A percentile compares a stretch with the other conserved stretches of the same genome.
Evolutionary conservation across 78 protist genomes (phyloP).

Genomic region (Chrysochromulina parva): DNA sequence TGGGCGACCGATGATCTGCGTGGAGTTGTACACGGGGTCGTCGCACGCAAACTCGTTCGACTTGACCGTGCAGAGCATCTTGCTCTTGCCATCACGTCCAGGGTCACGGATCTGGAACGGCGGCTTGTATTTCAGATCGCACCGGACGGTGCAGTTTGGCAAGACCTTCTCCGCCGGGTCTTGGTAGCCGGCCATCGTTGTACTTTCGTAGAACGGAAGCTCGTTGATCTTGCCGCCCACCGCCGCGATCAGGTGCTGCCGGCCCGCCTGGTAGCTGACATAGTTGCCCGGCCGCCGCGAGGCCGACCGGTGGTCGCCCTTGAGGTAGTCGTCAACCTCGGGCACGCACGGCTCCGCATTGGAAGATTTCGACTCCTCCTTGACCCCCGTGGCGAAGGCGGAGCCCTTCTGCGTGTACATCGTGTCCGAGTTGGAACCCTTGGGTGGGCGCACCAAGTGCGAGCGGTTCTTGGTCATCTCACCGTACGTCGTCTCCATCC

Average conservation of each 20-base stretch:
- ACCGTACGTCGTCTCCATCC: neutral
- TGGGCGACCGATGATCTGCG: neutral
- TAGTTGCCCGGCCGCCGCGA: neutral
- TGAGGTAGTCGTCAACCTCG: neutral
- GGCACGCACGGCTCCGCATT: neutral
- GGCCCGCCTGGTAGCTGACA: neutral
- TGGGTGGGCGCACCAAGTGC: neutral
- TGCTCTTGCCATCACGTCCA: neutral
- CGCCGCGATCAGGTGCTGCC: neutral
- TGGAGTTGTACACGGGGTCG: neutral
- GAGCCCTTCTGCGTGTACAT: neutral
- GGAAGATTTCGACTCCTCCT: neutral
- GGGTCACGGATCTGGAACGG: slow-evolving; percentile 12
- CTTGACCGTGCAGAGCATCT: neutral
- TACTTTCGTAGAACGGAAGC: neutral
- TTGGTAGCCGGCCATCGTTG: neutral
- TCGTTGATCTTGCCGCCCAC: neutral
- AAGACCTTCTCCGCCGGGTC: neutral
- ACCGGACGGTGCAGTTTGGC: neutral
- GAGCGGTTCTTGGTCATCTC: neutral
- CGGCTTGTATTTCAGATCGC: neutral
- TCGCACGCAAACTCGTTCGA: neutral
- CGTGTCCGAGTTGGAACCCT: neutral
- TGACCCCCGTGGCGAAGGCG: neutral
- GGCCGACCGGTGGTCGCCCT: neutral